Evolutionary conservation across 2,329 filamentous ascomycete species (phyloP), one percentile per base, ranked within the genome.

Genomic region (Hysterium pulicare): DNA sequence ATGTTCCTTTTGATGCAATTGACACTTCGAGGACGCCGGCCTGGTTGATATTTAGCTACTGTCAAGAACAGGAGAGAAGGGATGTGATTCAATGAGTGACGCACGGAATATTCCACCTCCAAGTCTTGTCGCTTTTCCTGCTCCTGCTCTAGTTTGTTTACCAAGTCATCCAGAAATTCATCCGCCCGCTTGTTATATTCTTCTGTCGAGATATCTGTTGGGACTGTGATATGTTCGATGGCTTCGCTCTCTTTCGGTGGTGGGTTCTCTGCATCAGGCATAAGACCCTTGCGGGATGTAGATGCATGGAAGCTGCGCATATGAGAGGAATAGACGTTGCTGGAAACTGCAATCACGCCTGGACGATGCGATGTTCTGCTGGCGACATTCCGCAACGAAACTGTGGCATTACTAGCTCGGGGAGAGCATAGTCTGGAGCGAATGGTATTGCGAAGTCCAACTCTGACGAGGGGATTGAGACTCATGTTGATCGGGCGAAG

Each of bases 41-140:
- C 90, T 96, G 57, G 17, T n/a, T 8, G 19, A n/a, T 8, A 28
- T 8, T 28, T 28, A 28, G 24, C 24, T 13, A 28, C 7, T 28
- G 24, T 7, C 24, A 7, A 38, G 13, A 11, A 26, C 6, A 9
- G 38, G 28, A 24, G 13, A 15, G n/a, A 11, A 34, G 9, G 22
- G 24, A 32, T 15, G 23, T 10, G 32, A 41, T 28, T 8, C 13
- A 26, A n/a, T n/a, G n/a, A n/a, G n/a, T n/a, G n/a, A 75, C 84
- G 49, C 74, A 96, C 91, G 47, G 84, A 85, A 57, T 85, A 97
- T 61, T 98, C 93, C 4, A 93, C 85, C 54, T 98, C 93, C 5
- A 95, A 70, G 41, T 90, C 86, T 7, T 86, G 82, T 6, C 78
- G 71, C 23, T 76, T 71, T 59, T 97, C 93, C 56, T 87, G 82